These are phyloP conservation scores for Pestalotiopsis sp. DNA, from an alignment of 2,329 filamentous ascomycete species.

Conservation along the genomic window DNA sequence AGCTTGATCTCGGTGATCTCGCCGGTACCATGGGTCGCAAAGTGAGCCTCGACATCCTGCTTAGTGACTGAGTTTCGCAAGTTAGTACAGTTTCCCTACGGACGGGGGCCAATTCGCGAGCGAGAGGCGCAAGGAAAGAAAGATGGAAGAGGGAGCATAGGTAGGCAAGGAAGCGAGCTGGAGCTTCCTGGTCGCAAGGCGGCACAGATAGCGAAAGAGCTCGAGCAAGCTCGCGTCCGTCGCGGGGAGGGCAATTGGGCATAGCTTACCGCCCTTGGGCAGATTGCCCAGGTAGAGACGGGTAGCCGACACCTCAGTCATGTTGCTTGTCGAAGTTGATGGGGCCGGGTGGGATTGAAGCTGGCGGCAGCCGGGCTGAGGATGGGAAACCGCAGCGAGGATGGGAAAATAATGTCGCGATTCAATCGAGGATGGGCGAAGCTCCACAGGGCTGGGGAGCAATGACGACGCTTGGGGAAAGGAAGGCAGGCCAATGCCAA, in stretches of 20 bases:
- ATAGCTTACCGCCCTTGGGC: conserved; percentile 82
- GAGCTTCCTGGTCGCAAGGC: conserved; percentile 13
- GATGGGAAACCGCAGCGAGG: not conserved
- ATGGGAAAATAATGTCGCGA: not conserved
- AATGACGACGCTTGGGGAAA: not conserved
- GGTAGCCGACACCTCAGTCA: conserved; percentile 90
- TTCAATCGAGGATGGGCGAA: not conserved
- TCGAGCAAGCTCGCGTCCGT: not conserved
- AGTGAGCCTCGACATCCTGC: conserved; percentile 94
- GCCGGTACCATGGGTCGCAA: conserved; percentile 92
- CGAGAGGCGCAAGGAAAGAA: not conserved
- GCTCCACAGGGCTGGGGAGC: not conserved
- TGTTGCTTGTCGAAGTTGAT: conserved; percentile 43
- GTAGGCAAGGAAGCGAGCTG: not conserved
- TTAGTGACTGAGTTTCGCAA: conserved; percentile 63
- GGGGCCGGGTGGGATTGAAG: not conserved
- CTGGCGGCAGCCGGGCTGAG: not conserved
- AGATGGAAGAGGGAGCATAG: not conserved
- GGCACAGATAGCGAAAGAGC: conserved; percentile 14
- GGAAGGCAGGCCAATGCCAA: not conserved
- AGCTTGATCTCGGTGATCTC: conserved; percentile 99
- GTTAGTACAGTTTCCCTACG: not conserved
- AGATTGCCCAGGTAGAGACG: conserved; percentile 98
- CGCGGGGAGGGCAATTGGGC: not conserved
- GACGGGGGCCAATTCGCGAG: not conserved